A percentile compares a stretch with the other conserved stretches of the same genome.
Evolutionary conservation across 2,329 filamentous ascomycete species (phyloP).

Genomic region (Huntiella abstrusa): DNA sequence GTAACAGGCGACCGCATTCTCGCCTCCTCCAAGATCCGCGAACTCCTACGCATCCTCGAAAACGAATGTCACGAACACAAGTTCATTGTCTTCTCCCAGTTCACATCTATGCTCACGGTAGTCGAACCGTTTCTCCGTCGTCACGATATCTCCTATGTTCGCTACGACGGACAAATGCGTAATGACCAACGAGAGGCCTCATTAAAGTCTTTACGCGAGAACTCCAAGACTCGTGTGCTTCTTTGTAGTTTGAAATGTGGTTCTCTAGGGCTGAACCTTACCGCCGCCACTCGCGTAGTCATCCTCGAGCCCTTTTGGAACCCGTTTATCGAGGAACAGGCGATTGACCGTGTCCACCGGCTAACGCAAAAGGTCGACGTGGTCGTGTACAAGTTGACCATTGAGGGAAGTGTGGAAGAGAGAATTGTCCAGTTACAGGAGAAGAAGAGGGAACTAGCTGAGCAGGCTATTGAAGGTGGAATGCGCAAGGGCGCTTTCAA

Average conservation of each 20-base stretch:
- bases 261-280: slow-evolving; percentile 80
- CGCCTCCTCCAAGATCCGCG: slow-evolving; percentile 78
- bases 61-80: slow-evolving; percentile 70
- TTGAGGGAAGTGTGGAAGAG: slow-evolving; percentile 75
- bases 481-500: slow-evolving; percentile 58
- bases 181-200: slow-evolving; percentile 85
- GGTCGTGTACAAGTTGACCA: slow-evolving; percentile 83
- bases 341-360: slow-evolving; percentile 95
- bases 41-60: slow-evolving; percentile 63
- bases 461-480: slow-evolving; percentile 71
- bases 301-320: slow-evolving; percentile 99
- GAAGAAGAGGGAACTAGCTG: slow-evolving; percentile 80
- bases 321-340: slow-evolving; percentile 97
- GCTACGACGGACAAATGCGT: slow-evolving; percentile 89
- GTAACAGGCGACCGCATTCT: slow-evolving; percentile 24
- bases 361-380: slow-evolving; percentile 92
- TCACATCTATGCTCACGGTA: slow-evolving; percentile 94
- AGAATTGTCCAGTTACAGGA: slow-evolving; percentile 88
- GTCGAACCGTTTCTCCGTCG: slow-evolving; percentile 76
- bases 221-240: slow-evolving; percentile 58
- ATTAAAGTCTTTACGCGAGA: slow-evolving; percentile 54
- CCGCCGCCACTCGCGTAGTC: slow-evolving; percentile 78
- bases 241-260: slow-evolving; percentile 91
- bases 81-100: slow-evolving; percentile 96
- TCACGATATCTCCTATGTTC: slow-evolving; percentile 58